Base-by-base conservation (phyloP, 2,329 filamentous ascomycete species). In the Fusarium sp. region DNA sequence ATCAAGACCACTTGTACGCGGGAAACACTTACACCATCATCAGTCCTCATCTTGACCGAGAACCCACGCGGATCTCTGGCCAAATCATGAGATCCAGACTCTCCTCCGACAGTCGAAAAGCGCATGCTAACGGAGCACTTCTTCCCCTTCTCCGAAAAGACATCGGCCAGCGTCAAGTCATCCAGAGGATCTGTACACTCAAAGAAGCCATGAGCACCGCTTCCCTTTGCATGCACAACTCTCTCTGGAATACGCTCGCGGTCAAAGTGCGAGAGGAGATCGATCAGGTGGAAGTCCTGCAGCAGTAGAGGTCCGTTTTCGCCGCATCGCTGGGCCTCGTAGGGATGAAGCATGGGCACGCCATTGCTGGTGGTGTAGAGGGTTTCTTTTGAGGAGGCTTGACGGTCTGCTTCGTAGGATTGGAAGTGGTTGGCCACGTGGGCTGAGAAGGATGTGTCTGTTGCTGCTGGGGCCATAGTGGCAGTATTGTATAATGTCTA, bases 81-180 rank as follows among this genome's bases (percentile, higher is more conserved):
- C 64, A 85, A 87, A 70, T 92, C 90, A 54, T 89, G 82, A 5
- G 87, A 91, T 7, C 89, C 89, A 55, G 85, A 86, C 75, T 92
- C 89, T 58, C 89, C 89, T 72, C 89, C 89, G 5, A 92, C 90
- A 2, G 90, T 93, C 0, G 89, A 92, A 76, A 93, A 92, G 5
- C 91, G 86, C 39, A 84, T 82, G 2, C 88, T 82, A 61, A 88
- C 75, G 13, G 88, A 85, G 43, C 88, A 91, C 74, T 85, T 85
- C 79, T 91, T 91, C 67, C 89, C 90, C 49, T 85, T 80, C 53
- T 84, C 79, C 69, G 79, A 83, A 70, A 88, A 85, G 53, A 84
- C 78, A 51, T 78, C 73, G 29, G 84, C 82, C 3, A 78, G 76
- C 7, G 80, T 86, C 35, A 88, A 69, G 50, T 88, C 83, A n/a